phyloP scores from a whole-genome alignment of 768 basidiomycete genomes.

The Tulasnella sp. region DNA sequence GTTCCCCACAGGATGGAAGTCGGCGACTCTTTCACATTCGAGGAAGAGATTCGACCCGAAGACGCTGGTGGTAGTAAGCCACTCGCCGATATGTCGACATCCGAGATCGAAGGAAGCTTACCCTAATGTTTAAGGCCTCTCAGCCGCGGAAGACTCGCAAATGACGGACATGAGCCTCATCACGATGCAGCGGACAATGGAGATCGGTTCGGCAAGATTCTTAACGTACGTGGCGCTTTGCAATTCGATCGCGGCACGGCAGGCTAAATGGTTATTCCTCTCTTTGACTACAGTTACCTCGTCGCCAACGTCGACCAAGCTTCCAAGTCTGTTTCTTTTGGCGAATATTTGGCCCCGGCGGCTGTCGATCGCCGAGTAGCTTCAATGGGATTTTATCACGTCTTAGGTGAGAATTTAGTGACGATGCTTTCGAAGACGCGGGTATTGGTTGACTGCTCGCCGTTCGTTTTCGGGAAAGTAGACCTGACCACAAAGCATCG shows the following conservation, averaged over 20 bases:
- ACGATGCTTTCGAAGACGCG: neutral
- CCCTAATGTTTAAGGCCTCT: neutral
- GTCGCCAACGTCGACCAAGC: constrained; percentile 63
- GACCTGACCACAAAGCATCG: constrained; percentile 75
- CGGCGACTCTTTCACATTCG: neutral
- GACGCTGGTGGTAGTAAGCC: neutral
- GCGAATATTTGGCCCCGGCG: constrained; percentile 56
- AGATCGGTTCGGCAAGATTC: neutral
- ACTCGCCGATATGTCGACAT: neutral
- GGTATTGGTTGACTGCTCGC: neutral
- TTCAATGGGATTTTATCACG: constrained; percentile 79
- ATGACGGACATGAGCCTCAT: constrained; percentile 19
- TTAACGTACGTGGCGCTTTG: neutral
- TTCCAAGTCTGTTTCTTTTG: constrained; percentile 43
- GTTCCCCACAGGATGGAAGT: neutral
- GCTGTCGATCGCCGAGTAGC: constrained; percentile 74
- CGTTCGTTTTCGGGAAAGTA: constrained; percentile 34
- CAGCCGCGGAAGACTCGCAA: constrained; percentile 9
- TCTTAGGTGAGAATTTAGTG: constrained; percentile 54
- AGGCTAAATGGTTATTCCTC: neutral
- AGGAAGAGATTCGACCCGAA: neutral
- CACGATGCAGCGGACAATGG: constrained; percentile 16
- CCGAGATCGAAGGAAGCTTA: neutral
- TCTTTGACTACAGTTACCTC: constrained; percentile 56
- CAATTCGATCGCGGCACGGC: neutral